Evolutionary conservation across 2,329 filamentous ascomycete species (phyloP).

Genomic region (Monilinia polystroma): DNA sequence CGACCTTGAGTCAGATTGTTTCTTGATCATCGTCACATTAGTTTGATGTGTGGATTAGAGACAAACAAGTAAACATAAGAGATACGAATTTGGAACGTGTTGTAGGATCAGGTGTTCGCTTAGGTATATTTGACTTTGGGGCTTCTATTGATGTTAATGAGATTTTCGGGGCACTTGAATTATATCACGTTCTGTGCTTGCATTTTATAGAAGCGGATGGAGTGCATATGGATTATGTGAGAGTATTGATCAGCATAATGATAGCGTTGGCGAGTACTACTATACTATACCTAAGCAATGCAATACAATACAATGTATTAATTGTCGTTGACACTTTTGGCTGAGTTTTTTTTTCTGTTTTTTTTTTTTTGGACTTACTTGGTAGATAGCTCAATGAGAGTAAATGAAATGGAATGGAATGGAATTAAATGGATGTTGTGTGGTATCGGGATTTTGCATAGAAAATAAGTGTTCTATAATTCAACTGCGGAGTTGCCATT

Average conservation of each 20-base stretch:
- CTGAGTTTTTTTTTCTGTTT: too few species aligned
- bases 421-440: too few species aligned
- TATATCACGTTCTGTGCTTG: too few species aligned
- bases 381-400: too few species aligned
- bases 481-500: too few species aligned
- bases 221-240: neutral
- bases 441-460: too few species aligned
- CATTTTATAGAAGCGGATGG: neutral
- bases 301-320: too few species aligned
- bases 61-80: neutral
- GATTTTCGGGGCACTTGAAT: neutral
- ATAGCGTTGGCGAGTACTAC: neutral
- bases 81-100: neutral
- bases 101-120: neutral
- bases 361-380: too few species aligned
- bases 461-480: too few species aligned
- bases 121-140: neutral
- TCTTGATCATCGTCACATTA: conserved; percentile 8
- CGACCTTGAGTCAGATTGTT: conserved; percentile 38
- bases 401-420: too few species aligned
- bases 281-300: too few species aligned
- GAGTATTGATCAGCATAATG: neutral
- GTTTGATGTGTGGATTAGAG: neutral
- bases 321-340: too few species aligned
- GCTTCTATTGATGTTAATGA: neutral